Conservation (phyloP, 2,329 filamentous ascomycete genomes). For the Samsoniella hepiali region DNA sequence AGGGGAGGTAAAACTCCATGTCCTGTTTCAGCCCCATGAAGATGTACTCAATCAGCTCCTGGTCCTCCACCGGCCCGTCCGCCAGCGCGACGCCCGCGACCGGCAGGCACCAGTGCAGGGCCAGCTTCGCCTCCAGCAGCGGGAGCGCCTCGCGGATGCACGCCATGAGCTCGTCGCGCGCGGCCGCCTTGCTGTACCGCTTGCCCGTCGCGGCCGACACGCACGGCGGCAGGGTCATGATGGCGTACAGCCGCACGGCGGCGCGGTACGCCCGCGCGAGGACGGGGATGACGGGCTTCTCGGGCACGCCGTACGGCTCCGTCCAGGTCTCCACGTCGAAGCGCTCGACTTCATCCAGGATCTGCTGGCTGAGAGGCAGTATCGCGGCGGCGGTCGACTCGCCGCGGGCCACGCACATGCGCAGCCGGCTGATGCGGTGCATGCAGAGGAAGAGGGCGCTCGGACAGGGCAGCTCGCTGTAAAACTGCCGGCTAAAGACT, state of each 20-base stretch:
- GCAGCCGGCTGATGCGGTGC: slow-evolving; percentile 4
- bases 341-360: not conserved
- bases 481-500: not conserved
- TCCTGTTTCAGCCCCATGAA: not conserved
- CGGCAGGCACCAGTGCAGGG: slow-evolving; percentile 5
- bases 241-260: slow-evolving; percentile 6
- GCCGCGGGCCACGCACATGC: not conserved
- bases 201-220: not conserved
- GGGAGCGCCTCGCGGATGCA: not conserved
- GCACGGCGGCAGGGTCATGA: slow-evolving; percentile 7
- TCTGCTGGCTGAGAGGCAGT: not conserved
- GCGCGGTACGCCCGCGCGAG: slow-evolving; percentile 7
- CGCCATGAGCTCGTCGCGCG: slow-evolving; percentile 5
- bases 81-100: slow-evolving; percentile 3
- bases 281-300: not conserved
- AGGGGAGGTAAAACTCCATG: not conserved
- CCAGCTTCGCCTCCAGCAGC: not conserved
- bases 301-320: slow-evolving; percentile 7
- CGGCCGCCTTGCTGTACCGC: not conserved
- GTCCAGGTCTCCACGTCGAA: not conserved
- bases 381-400: not conserved
- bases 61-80: not conserved
- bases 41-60: not conserved
- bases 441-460: slow-evolving; percentile 4
- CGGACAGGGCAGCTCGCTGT: slow-evolving; percentile 8